phyloP scores from a whole-genome alignment of 177 flowering plant species.

The Vitis hybrid region DNA sequence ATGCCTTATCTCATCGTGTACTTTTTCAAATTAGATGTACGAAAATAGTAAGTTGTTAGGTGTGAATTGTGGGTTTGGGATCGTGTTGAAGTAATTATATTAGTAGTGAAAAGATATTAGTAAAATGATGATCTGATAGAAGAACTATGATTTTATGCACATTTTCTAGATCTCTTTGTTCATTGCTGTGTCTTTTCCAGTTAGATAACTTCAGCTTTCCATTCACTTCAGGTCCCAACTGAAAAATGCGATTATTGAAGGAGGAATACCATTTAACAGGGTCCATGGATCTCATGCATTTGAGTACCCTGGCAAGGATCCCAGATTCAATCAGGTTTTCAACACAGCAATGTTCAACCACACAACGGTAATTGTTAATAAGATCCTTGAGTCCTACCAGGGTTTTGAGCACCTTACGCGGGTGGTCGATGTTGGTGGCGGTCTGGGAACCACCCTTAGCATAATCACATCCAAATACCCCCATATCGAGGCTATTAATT shows the following conservation, averaged over 20 bases:
- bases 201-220: not conserved
- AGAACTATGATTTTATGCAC: not conserved
- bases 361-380: conserved; percentile 8
- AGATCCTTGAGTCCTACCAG: conserved; percentile 22
- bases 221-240: conserved; percentile 18
- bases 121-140: no score
- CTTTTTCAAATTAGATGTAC: no score
- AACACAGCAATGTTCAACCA: conserved; percentile 25
- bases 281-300: conserved; percentile 21
- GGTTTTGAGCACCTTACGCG: conserved; percentile 24
- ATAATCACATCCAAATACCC: conserved; percentile 28
- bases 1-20: no score
- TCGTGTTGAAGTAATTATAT: no score
- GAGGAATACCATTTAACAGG: conserved; percentile 33
- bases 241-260: conserved; percentile 28
- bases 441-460: conserved; percentile 21
- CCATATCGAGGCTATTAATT: conserved; percentile 30
- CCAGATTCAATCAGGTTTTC: conserved; percentile 17
- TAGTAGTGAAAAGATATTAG: no score
- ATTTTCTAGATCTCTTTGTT: not conserved
- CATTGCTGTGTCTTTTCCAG: not conserved
- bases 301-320: conserved; percentile 18
- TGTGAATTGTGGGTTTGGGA: no score
- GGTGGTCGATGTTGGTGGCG: conserved; percentile 44
- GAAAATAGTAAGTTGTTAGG: no score